phyloP scores from a whole-genome alignment of 2,329 filamentous ascomycete species.

The Colletotrichum euphorbiae region DNA sequence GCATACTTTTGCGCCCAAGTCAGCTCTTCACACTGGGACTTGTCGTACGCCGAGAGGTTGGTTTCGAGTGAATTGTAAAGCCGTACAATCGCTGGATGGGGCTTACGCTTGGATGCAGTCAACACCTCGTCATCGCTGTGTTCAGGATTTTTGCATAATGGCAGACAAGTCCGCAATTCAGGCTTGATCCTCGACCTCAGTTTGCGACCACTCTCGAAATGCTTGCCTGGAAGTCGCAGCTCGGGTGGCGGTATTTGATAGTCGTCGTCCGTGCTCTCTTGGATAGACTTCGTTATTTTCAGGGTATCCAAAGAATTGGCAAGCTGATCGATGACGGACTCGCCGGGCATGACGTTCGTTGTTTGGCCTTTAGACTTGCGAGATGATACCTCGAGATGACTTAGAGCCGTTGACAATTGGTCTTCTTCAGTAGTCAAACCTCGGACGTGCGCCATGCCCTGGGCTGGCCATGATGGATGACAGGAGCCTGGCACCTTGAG shows the following conservation, averaged over 20 bases:
- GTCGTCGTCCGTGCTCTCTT: slow-evolving; percentile 51
- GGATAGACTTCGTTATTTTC: slow-evolving; percentile 48
- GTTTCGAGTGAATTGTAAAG: slow-evolving; percentile 71
- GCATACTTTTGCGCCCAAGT: slow-evolving; percentile 90
- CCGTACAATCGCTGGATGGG: slow-evolving; percentile 69
- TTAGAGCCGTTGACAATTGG: neutral
- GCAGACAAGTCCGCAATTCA: slow-evolving; percentile 55
- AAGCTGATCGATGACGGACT: slow-evolving; percentile 56
- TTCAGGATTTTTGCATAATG: slow-evolving; percentile 21
- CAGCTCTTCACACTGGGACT: slow-evolving; percentile 76
- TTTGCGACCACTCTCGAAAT: slow-evolving; percentile 68
- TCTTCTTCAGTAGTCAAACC: slow-evolving; percentile 47
- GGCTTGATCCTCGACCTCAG: slow-evolving; percentile 62
- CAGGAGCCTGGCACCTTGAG: slow-evolving; percentile 74
- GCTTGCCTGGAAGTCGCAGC: slow-evolving; percentile 65
- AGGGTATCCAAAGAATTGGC: slow-evolving; percentile 55
- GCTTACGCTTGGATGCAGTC: slow-evolving; percentile 38
- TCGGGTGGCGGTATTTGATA: slow-evolving; percentile 59
- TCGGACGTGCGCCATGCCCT: slow-evolving; percentile 73
- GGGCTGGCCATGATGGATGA: slow-evolving; percentile 78
- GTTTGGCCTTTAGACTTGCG: slow-evolving; percentile 65
- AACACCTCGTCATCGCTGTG: slow-evolving; percentile 52
- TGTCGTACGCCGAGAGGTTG: slow-evolving; percentile 83
- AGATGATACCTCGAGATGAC: slow-evolving; percentile 24
- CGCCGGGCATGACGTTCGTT: slow-evolving; percentile 53